phyloP scores from a whole-genome alignment of 73 alveolate genomes.

The Paramecium biaurelia region DNA sequence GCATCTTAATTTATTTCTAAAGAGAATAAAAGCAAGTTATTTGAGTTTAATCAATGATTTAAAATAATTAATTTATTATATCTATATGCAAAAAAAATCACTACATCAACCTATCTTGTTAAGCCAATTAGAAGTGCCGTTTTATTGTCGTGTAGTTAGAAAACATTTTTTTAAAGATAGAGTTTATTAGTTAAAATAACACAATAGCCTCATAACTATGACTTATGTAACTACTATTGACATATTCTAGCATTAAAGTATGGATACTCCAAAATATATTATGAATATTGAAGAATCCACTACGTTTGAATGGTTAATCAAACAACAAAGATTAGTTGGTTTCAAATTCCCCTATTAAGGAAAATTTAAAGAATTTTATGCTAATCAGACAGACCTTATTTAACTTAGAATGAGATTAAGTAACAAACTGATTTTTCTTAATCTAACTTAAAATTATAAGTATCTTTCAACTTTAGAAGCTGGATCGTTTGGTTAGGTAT shows the following conservation, averaged over 20 bases:
- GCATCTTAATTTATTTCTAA: neutral
- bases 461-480: neutral
- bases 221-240: neutral
- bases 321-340: neutral
- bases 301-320: neutral
- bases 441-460: neutral
- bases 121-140: neutral
- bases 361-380: neutral
- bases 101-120: neutral
- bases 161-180: constrained; percentile 12
- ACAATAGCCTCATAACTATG: neutral
- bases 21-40: neutral
- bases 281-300: neutral
- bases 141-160: neutral
- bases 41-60: neutral
- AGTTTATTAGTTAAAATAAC: neutral
- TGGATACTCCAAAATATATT: neutral
- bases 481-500: constrained; percentile 24
- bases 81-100: neutral
- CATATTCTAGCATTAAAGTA: neutral
- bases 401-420: neutral
- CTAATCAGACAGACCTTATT: neutral
- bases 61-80: neutral
- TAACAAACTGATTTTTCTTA: neutral
- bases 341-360: neutral